A percentile compares a stretch with the other conserved stretches of the same genome.
These are phyloP conservation scores for Flaveria ramosissima DNA, from an alignment of 129 eudicot species.

Conservation along the genomic window DNA sequence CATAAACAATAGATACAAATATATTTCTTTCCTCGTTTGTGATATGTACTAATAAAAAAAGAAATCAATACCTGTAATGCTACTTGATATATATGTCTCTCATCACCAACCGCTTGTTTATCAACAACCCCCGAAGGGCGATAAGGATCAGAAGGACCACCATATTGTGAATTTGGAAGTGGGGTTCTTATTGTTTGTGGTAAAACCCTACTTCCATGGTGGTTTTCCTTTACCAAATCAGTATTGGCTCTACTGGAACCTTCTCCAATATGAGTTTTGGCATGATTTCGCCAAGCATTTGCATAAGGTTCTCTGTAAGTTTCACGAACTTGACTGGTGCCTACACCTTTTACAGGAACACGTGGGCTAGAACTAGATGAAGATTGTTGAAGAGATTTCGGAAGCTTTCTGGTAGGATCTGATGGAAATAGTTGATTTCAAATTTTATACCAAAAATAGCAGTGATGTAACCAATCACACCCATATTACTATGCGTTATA, in stretches of 20 bases:
- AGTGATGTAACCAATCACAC: constrained; percentile 13
- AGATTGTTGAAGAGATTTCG: constrained; percentile 43
- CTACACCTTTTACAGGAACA: constrained; percentile 36
- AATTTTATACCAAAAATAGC: constrained; percentile 23
- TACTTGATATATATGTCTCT: constrained; percentile 65
- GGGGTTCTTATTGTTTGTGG: constrained; percentile 43
- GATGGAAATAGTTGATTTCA: constrained; percentile 27
- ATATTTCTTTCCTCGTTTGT: background rate
- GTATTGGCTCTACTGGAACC: constrained; percentile 28
- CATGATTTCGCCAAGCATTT: constrained; percentile 36
- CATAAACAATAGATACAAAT: background rate
- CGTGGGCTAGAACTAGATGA: constrained; percentile 39
- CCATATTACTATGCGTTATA: constrained; percentile 21
- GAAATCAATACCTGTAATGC: constrained; percentile 61
- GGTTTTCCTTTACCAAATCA: constrained; percentile 39
- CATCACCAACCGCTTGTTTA: constrained; percentile 58
- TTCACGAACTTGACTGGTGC: constrained; percentile 44
- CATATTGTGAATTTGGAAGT: constrained; percentile 40
- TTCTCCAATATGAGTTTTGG: constrained; percentile 34
- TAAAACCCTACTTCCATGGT: constrained; percentile 37
- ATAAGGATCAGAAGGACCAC: constrained; percentile 41
- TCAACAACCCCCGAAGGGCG: constrained; percentile 49
- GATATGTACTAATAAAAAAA: background rate
- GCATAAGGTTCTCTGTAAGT: constrained; percentile 30
- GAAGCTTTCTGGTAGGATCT: constrained; percentile 50